Evolutionary conservation across 1,139 yeast species (phyloP).

Genomic region (Pichia cactophila): DNA sequence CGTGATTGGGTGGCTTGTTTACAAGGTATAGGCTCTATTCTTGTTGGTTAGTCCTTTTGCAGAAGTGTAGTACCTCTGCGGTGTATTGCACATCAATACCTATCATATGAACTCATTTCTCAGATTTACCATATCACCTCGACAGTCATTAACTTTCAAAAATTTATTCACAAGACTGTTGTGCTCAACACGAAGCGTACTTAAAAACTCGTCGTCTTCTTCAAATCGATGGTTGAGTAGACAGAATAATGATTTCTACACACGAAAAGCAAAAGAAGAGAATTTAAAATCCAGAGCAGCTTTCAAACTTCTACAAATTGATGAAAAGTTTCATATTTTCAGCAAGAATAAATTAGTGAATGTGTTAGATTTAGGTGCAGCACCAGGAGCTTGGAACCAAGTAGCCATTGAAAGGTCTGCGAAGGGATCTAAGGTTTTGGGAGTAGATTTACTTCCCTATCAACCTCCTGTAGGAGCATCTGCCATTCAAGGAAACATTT

Average conservation of each 20-base stretch:
- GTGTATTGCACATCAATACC: too few species aligned
- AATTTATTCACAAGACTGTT: neutral
- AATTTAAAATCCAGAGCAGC: conserved; percentile 84
- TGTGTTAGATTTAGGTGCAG: conserved; percentile 84
- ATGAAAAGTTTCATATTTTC: conserved; percentile 56
- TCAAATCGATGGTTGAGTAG: conserved; percentile 71
- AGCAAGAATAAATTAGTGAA: conserved; percentile 35
- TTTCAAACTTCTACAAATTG: conserved; percentile 67
- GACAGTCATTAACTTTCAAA: neutral
- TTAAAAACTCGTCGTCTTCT: conserved; percentile 31
- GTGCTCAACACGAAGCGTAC: neutral
- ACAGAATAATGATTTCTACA: conserved; percentile 55
- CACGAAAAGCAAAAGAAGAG: conserved; percentile 56
- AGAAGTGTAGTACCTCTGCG: too few species aligned
- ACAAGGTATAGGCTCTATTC: too few species aligned
- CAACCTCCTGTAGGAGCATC: conserved; percentile 76
- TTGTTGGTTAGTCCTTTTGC: too few species aligned
- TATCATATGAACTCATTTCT: too few species aligned
- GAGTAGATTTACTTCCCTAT: conserved; percentile 76
- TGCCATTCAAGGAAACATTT: conserved; percentile 79
- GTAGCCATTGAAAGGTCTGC: conserved; percentile 58
- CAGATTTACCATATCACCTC: too few species aligned
- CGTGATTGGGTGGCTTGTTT: conserved; percentile 1
- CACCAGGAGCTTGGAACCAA: conserved; percentile 95
- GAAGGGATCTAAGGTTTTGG: conserved; percentile 61